These are phyloP conservation scores for Beauveria brongniartii DNA, from an alignment of 2,329 filamentous ascomycete species.

Conservation along the genomic window DNA sequence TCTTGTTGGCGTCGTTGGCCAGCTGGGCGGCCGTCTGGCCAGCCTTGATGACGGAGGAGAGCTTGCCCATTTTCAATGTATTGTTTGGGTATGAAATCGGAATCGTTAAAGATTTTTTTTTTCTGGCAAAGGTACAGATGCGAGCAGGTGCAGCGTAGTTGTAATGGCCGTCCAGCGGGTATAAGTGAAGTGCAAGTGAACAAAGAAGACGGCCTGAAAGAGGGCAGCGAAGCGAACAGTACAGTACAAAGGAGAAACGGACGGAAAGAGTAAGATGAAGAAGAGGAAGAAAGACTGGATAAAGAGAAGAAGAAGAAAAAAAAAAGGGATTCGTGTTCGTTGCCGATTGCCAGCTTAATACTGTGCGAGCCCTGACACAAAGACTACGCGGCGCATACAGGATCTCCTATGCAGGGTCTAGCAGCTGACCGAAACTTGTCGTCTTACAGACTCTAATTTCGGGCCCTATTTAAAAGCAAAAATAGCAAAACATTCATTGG, in stretches of 20 bases:
- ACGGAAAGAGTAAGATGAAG: not conserved
- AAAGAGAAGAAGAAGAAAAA: not conserved
- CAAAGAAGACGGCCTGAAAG: not conserved
- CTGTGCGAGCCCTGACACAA: not conserved
- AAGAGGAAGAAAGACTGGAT: not conserved
- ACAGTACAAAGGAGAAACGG: not conserved
- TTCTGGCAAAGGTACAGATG: not conserved
- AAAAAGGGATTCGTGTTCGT: not conserved
- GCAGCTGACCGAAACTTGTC: not conserved
- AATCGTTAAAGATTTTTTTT: not conserved
- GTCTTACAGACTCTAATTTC: not conserved
- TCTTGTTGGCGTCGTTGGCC: constrained; percentile 20
- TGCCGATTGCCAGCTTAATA: not conserved
- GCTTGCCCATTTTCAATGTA: constrained; percentile 20
- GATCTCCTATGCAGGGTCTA: not conserved
- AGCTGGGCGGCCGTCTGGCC: constrained; percentile 27
- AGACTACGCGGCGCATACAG: not conserved
- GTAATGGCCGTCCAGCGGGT: not conserved
- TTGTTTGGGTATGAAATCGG: not conserved
- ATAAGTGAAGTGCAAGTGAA: constrained; percentile 8
- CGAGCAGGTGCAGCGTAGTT: not conserved
- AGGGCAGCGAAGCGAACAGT: not conserved
- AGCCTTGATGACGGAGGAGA: constrained; percentile 24
- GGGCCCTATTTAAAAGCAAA: not conserved
- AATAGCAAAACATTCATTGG: not conserved